These are phyloP conservation scores for Penicillium sp. DNA, from an alignment of 2,329 filamentous ascomycete species.

Conservation along the genomic window DNA sequence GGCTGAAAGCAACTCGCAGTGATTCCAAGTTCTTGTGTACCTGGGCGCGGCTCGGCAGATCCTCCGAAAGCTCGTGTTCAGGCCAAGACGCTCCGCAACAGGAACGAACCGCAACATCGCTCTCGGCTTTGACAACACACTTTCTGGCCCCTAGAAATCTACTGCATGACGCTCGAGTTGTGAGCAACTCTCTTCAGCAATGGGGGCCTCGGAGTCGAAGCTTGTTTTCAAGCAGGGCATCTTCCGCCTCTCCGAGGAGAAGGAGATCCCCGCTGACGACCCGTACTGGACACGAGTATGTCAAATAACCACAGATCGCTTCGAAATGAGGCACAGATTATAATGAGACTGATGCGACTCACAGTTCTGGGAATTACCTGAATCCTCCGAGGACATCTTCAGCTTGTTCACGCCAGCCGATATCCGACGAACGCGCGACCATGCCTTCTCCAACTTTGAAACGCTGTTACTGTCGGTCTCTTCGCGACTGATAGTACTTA, in stretches of 20 bases:
- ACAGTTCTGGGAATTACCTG: conserved; percentile 95
- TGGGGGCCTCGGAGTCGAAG: conserved; percentile 99
- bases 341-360: conserved; percentile 20
- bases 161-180: conserved; percentile 27
- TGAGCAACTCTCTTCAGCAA: conserved; percentile 45
- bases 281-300: conserved; percentile 88
- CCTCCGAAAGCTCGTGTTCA: conserved; percentile 9
- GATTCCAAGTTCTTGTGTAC: background rate
- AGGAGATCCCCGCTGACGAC: conserved; percentile 81
- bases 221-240: conserved; percentile 98
- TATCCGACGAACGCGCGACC: conserved; percentile 83
- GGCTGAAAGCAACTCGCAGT: background rate
- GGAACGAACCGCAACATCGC: conserved; percentile 14
- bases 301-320: conserved; percentile 17
- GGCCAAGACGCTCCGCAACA: conserved; percentile 16
- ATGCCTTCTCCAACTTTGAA: conserved; percentile 81
- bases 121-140: background rate
- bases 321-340: background rate
- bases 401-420: conserved; percentile 87
- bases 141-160: background rate
- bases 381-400: conserved; percentile 94
- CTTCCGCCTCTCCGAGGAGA: conserved; percentile 91
- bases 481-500: conserved; percentile 76
- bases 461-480: conserved; percentile 80
- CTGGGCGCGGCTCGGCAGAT: conserved; percentile 2